These are phyloP conservation scores for Gossypium gossypioides DNA, from an alignment of 441 rosid genomes.

Conservation along the genomic window DNA sequence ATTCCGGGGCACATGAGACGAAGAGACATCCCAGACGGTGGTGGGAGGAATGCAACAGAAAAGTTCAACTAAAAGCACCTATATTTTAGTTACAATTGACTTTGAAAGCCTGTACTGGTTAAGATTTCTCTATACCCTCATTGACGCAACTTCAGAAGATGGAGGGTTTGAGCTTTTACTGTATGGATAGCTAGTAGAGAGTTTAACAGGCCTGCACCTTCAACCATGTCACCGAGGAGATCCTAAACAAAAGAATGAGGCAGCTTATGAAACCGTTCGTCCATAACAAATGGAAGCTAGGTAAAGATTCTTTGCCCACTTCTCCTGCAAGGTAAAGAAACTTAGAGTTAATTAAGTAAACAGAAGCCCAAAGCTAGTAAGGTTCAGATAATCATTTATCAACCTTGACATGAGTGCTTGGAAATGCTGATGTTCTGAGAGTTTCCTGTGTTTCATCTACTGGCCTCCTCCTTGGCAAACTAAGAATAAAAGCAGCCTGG, in stretches of 20 bases:
- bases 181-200: background rate
- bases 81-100: slow-evolving; percentile 23
- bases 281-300: slow-evolving; percentile 58
- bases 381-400: background rate
- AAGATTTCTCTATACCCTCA: slow-evolving; percentile 26
- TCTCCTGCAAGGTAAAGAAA: slow-evolving; percentile 38
- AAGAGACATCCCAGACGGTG: background rate
- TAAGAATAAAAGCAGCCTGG: slow-evolving; percentile 71
- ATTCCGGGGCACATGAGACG: background rate
- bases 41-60: background rate
- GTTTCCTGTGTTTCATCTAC: slow-evolving; percentile 67
- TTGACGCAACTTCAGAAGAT: background rate
- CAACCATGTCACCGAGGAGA: background rate
- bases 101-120: slow-evolving; percentile 18
- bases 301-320: slow-evolving; percentile 62
- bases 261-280: slow-evolving; percentile 43
- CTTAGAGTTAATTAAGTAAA: slow-evolving; percentile 1
- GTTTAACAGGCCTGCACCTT: background rate
- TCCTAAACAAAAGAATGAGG: background rate
- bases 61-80: slow-evolving; percentile 8
- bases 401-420: slow-evolving; percentile 73
- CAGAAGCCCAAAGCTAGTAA: background rate
- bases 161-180: slow-evolving; percentile 2
- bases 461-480: slow-evolving; percentile 50
- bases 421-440: slow-evolving; percentile 59